Conservation (phyloP, 805 yeast species). For the Ogataea ganodermae region DNA sequence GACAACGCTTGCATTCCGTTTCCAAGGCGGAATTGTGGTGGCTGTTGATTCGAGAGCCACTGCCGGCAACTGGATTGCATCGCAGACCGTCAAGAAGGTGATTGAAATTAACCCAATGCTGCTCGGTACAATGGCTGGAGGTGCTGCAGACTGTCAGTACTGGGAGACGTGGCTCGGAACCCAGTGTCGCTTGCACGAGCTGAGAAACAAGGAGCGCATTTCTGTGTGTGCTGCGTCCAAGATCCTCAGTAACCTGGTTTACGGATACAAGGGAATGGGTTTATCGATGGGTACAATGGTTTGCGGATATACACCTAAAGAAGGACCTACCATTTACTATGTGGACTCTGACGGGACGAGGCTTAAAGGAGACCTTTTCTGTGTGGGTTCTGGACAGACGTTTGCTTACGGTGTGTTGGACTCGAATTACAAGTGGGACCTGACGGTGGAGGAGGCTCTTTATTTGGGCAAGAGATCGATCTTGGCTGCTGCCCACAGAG, state of each 20-base stretch:
- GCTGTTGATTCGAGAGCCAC: constrained; percentile 99
- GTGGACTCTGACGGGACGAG: constrained; percentile 98
- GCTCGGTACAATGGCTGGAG: constrained; percentile 99
- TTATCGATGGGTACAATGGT: constrained; percentile 99
- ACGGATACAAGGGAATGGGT: constrained; percentile 97
- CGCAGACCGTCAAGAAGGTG: constrained; percentile 96
- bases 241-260: constrained; percentile 85
- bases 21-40: constrained; percentile 91
- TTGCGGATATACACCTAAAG: constrained; percentile 94
- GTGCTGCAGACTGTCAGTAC: constrained; percentile 99
- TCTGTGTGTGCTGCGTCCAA: constrained; percentile 97
- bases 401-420: constrained; percentile 98
- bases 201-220: constrained; percentile 91
- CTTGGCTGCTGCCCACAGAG: constrained; percentile 97
- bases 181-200: constrained; percentile 92
- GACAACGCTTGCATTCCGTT: constrained; percentile 95
- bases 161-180: constrained; percentile 99
- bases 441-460: constrained; percentile 89
- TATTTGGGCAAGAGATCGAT: constrained; percentile 94
- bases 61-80: constrained; percentile 97
- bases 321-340: constrained; percentile 93
- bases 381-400: constrained; percentile 99
- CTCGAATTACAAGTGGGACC: constrained; percentile 88
- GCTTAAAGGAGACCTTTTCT: constrained; percentile 89
- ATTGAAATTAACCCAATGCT: constrained; percentile 94